phyloP scores from a whole-genome alignment of 75 land plant genomes.

The Cryptomeria japonica region DNA sequence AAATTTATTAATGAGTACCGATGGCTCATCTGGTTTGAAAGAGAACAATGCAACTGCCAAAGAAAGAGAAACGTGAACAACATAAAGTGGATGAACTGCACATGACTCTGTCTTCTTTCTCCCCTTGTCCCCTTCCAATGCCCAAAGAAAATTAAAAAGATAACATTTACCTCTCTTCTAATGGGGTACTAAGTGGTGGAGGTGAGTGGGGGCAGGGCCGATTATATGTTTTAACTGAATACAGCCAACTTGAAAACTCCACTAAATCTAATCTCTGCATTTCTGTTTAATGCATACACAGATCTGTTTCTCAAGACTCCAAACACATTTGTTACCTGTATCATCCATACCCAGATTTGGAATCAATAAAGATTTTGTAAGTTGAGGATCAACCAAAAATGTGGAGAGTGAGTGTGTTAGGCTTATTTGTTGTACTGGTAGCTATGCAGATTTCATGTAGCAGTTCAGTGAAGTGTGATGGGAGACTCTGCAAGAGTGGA shows the following conservation, averaged over 20 bases:
- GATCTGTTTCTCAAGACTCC: neutral
- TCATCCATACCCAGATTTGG: neutral
- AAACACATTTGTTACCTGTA: neutral
- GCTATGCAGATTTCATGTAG: neutral
- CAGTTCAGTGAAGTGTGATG: slow-evolving; percentile 13
- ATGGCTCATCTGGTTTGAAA: no score
- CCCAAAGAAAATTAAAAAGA: no score
- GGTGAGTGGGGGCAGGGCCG: neutral
- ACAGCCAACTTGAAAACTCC: neutral
- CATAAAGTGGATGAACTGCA: neutral
- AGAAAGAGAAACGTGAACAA: neutral
- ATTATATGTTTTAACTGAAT: slow-evolving; percentile 3
- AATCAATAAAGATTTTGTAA: neutral
- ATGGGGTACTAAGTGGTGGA: no score
- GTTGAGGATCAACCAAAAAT: neutral
- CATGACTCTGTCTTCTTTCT: neutral
- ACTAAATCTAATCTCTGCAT: neutral
- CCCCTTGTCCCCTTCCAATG: neutral
- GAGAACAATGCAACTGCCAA: neutral
- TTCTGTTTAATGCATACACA: neutral
- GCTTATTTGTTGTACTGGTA: neutral
- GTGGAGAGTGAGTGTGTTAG: neutral
- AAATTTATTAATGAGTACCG: no score
- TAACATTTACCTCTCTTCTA: no score
- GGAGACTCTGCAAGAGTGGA: slow-evolving; percentile 20